phyloP scores from a whole-genome alignment of 2,329 filamentous ascomycete species.

The Trichoderma polysporum region DNA sequence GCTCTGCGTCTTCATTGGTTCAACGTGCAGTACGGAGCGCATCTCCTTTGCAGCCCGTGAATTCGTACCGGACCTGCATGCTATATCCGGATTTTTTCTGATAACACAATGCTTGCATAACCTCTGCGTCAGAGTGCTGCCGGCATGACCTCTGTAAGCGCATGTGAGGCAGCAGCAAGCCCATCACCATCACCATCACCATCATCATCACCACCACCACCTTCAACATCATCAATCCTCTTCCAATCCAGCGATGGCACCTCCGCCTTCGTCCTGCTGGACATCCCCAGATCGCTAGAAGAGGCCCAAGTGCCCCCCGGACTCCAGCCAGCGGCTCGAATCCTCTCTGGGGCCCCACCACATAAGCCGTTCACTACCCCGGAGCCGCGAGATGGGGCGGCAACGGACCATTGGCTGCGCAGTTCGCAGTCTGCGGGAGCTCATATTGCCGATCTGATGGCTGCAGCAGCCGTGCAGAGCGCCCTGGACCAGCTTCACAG shows the following conservation, averaged over 20 bases:
- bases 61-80: neutral
- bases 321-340: conserved; percentile 38
- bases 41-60: neutral
- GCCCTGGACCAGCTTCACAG: conserved; percentile 42
- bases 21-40: neutral
- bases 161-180: neutral
- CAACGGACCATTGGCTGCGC: neutral
- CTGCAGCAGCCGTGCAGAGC: conserved; percentile 44
- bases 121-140: neutral
- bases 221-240: conserved; percentile 32
- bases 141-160: neutral
- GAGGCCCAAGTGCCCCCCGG: conserved; percentile 56
- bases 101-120: neutral
- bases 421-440: conserved; percentile 40
- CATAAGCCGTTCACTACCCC: conserved; percentile 51
- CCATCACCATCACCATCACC: neutral
- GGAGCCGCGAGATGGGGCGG: conserved; percentile 41
- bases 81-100: neutral
- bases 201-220: neutral
- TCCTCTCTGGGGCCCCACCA: conserved; percentile 47
- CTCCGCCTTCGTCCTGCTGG: conserved; percentile 57
- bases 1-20: neutral
- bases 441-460: conserved; percentile 57
- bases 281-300: conserved; percentile 69
- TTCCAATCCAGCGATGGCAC: conserved; percentile 34